Evolutionary conservation across 2,329 filamentous ascomycete genomes (phyloP), one percentile per base, ranked within the genome.

Genomic region (Akanthomyces muscarius): DNA sequence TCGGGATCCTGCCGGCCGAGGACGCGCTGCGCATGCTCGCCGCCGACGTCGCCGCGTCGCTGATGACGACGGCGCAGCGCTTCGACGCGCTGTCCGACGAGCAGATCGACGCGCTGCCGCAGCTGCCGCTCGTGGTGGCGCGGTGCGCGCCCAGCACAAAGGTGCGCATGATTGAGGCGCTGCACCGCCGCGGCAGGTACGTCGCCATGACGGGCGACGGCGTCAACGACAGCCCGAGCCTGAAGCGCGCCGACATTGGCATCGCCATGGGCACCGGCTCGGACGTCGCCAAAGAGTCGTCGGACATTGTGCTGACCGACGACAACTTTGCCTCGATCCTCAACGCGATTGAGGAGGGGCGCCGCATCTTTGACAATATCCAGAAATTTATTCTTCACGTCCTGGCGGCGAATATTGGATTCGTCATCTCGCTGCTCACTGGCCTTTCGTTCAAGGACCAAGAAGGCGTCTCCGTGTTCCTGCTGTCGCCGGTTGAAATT

Each of bases 151-250:
- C 89, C 0, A 82, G 83, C 30, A 90, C 88, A 4, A 91, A 91
- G 70, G 87, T 89, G 11, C 83, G 87, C 50, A 90, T 91, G 88
- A 89, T 91, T 63, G 86, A 89, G 63, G 87, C 87, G n/a, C 79
- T 90, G 21, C 87, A 90, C 69, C 81, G 87, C 23, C 82, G 86
- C 50, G 80, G 80, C 38, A 76, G 77, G 18, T 89, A 86, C 69
- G 85, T 83, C 44, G 86, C 86, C 55, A 89, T 89, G 86, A 89
- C 86, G 33, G 87, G 87, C 56, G 88, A 90, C 67, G 87, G 87
- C 54, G 87, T 89, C 38, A 90, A 90, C 65, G 88, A 90, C 69
- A 85, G 84, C 8, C 88, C 87, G 1, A 87, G 85, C 16, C 80
- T 90, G 28, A 86, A 88, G 72, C 81, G 80, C 55, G 83, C 87